Percentiles rank a stretch among this genome's conserved stretches.
Conservation (phyloP, 768 basidiomycete genomes). For the Russula sp. region DNA sequence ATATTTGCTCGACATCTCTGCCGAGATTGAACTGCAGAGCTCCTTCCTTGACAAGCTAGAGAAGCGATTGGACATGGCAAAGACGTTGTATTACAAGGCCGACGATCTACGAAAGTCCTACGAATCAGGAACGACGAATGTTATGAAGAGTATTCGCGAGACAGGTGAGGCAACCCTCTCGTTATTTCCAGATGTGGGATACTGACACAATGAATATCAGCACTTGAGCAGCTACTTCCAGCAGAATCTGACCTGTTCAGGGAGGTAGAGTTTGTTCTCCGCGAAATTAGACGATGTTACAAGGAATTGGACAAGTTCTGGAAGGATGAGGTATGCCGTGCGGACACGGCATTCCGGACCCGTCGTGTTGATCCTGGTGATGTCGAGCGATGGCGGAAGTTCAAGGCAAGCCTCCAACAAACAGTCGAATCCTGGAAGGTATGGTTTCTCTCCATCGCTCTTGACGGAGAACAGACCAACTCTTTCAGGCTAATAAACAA, state of each 20-base stretch:
- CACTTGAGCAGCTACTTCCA: background rate
- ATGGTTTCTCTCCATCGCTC: background rate
- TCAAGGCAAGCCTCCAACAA: background rate
- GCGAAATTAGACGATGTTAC: conserved; percentile 5
- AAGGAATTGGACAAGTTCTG: conserved; percentile 6
- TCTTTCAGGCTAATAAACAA: background rate
- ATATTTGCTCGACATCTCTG: too few species aligned
- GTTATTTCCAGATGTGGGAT: background rate
- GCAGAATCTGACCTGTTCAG: background rate
- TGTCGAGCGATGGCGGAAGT: background rate
- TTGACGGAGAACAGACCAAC: background rate
- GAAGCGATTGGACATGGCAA: conserved; percentile 3
- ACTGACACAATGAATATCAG: background rate
- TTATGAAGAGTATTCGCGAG: background rate
- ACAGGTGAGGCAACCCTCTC: background rate
- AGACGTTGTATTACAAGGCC: background rate
- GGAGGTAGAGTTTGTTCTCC: background rate
- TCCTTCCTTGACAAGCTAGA: too few species aligned
- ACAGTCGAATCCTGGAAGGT: conserved; percentile 7
- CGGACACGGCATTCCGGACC: background rate
- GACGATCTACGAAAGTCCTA: background rate
- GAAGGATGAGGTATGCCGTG: background rate
- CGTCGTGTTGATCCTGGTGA: background rate
- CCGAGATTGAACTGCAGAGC: too few species aligned
- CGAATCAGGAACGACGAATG: background rate